phyloP scores from a whole-genome alignment of 2,329 filamentous ascomycete species.

The Phaeosphaeria sp. region DNA sequence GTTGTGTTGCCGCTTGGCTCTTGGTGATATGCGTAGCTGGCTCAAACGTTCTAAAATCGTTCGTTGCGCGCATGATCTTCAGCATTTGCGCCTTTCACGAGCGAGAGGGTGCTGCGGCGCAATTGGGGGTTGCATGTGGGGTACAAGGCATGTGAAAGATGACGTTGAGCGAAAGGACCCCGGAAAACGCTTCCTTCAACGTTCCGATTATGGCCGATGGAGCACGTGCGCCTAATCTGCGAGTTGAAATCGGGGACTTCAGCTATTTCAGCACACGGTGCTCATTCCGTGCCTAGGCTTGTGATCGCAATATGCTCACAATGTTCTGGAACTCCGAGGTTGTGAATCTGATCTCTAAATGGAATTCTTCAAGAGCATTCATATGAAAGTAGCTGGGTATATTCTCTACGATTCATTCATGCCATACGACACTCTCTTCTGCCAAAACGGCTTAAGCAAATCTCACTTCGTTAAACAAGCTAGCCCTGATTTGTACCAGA shows the following conservation, averaged over 20 bases:
- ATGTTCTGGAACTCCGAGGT: not conserved
- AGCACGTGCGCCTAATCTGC: not conserved
- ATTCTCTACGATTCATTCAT: constrained; percentile 20
- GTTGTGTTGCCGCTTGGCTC: not conserved
- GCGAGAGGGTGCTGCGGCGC: constrained; percentile 19
- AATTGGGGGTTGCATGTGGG: constrained; percentile 2
- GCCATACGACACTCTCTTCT: not conserved
- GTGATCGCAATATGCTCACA: not conserved
- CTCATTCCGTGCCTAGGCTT: not conserved
- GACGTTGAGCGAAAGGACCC: constrained; percentile 29
- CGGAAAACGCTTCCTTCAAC: constrained; percentile 27
- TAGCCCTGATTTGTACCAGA: constrained; percentile 56
- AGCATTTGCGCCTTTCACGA: constrained; percentile 12
- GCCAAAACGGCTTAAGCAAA: constrained; percentile 37
- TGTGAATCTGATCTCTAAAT: not conserved
- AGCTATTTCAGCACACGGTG: not conserved
- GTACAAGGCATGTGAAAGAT: constrained; percentile 41
- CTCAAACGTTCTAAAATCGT: not conserved
- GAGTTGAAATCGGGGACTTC: not conserved
- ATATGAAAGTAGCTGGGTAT: constrained; percentile 21
- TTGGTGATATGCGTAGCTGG: not conserved
- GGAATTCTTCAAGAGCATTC: not conserved
- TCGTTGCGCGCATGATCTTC: constrained; percentile 3
- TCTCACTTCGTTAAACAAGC: constrained; percentile 55
- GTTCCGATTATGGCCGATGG: constrained; percentile 23